Percentiles rank a stretch among this genome's conserved stretches.
Evolutionary conservation across 2,329 filamentous ascomycete genomes (phyloP).

Genomic region (Penicillium sclerotigenum): DNA sequence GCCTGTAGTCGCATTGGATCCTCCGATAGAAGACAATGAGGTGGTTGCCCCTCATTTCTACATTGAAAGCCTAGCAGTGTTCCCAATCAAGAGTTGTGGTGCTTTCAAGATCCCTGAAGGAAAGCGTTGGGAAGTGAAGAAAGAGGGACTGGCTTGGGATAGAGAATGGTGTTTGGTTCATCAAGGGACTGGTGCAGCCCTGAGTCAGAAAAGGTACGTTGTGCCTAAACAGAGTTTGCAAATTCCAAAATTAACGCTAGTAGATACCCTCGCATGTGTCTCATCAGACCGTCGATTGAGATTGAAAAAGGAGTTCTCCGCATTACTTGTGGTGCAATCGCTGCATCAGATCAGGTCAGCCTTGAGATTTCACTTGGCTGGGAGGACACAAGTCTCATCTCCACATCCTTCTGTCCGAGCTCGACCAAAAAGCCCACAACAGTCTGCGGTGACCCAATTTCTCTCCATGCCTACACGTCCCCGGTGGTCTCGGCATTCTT

Average conservation of each 20-base stretch:
- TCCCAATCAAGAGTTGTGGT: slow-evolving; percentile 92
- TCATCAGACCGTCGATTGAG: slow-evolving; percentile 73
- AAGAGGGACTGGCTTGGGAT: slow-evolving; percentile 88
- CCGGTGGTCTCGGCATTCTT: slow-evolving; percentile 71
- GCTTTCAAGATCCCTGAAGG: slow-evolving; percentile 67
- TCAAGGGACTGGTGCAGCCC: slow-evolving; percentile 73
- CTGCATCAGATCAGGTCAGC: slow-evolving; percentile 28
- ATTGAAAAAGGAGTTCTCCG: slow-evolving; percentile 63
- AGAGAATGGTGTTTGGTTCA: slow-evolving; percentile 95
- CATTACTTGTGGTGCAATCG: slow-evolving; percentile 47
- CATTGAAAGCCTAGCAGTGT: slow-evolving; percentile 69
- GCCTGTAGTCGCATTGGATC: slow-evolving; percentile 15
- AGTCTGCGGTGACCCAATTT: slow-evolving; percentile 79
- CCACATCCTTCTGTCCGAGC: slow-evolving; percentile 56
- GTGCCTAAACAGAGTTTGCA: neutral
- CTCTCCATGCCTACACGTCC: slow-evolving; percentile 67
- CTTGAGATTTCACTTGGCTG: slow-evolving; percentile 39
- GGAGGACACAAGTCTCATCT: slow-evolving; percentile 53
- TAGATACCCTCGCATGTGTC: slow-evolving; percentile 68
- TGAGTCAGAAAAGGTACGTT: slow-evolving; percentile 81
- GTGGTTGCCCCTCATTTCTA: slow-evolving; percentile 39
- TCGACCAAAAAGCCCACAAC: slow-evolving; percentile 53
- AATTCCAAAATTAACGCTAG: neutral
- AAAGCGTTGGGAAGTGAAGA: slow-evolving; percentile 69
- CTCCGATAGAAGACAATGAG: slow-evolving; percentile 12